Conservation (phyloP, 805 yeast species). For the Yarrowia yakushimensis region DNA sequence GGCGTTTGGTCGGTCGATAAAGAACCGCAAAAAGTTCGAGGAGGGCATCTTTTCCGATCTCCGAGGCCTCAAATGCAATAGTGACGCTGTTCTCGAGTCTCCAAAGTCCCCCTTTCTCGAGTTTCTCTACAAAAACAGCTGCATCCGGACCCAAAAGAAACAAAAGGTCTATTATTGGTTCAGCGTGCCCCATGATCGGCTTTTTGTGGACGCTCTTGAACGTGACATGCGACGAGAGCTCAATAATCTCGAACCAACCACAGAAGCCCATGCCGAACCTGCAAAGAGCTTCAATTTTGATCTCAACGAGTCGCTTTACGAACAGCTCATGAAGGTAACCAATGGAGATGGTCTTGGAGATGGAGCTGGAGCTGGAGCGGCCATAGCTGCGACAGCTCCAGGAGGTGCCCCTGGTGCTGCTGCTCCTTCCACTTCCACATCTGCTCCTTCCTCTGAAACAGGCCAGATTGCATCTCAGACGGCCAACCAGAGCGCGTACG, state of each 20-base stretch:
- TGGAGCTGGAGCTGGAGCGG: background rate
- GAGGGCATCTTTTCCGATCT: slow-evolving; percentile 93
- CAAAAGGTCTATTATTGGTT: slow-evolving; percentile 97
- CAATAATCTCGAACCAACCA: slow-evolving; percentile 58
- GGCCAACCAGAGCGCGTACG: slow-evolving; percentile 11
- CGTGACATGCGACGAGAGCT: slow-evolving; percentile 81
- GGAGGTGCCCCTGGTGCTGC: background rate
- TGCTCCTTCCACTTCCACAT: too few relatives aligned
- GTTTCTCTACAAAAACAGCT: slow-evolving; percentile 78
- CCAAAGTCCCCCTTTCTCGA: slow-evolving; percentile 83
- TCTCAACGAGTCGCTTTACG: slow-evolving; percentile 38
- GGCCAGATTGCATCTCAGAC: slow-evolving; percentile 3
- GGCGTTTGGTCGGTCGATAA: slow-evolving; percentile 80
- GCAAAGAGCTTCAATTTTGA: slow-evolving; percentile 73
- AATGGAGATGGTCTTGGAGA: background rate
- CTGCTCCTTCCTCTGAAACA: too few relatives aligned
- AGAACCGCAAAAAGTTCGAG: slow-evolving; percentile 90
- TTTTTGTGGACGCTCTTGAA: slow-evolving; percentile 90
- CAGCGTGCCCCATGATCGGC: slow-evolving; percentile 87
- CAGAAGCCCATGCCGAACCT: slow-evolving; percentile 71
- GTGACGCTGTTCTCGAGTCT: slow-evolving; percentile 80
- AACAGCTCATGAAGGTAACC: slow-evolving; percentile 35
- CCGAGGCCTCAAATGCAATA: slow-evolving; percentile 73
- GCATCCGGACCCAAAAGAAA: slow-evolving; percentile 90
- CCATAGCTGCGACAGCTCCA: too few relatives aligned